These are phyloP conservation scores for Cercospora sp. DNA, from an alignment of 2,329 filamentous ascomycete species.

Conservation along the genomic window DNA sequence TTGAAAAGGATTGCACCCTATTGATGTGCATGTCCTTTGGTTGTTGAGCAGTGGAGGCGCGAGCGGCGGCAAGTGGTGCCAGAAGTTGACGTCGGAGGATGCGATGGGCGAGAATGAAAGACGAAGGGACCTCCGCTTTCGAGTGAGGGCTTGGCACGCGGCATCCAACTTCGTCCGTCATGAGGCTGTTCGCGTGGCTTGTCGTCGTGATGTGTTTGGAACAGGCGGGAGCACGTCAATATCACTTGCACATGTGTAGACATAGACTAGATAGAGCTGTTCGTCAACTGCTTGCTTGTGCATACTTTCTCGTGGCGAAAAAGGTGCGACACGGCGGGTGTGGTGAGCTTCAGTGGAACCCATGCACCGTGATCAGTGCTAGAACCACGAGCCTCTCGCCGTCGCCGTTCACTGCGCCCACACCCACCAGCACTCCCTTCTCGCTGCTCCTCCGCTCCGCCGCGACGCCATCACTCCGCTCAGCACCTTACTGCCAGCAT, in stretches of 20 bases:
- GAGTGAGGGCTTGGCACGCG: neutral
- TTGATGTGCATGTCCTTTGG: neutral
- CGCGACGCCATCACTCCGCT: constrained; percentile 10
- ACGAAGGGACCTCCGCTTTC: constrained; percentile 1
- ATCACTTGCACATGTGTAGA: neutral
- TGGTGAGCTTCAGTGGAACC: constrained; percentile 6
- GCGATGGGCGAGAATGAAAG: neutral
- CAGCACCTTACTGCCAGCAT: constrained; percentile 10
- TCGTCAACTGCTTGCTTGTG: neutral
- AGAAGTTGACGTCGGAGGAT: neutral
- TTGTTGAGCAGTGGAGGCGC: neutral
- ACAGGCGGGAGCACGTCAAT: neutral
- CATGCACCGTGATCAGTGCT: constrained; percentile 4
- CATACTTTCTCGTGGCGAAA: neutral
- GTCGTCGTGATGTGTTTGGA: neutral
- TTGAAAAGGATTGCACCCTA: neutral
- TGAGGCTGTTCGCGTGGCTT: constrained; percentile 1
- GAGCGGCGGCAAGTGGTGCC: neutral
- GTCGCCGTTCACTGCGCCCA: neutral
- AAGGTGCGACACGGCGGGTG: constrained; percentile 2
- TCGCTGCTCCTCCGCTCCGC: constrained; percentile 7
- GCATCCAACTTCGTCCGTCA: neutral
- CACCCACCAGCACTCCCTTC: neutral
- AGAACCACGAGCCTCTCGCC: neutral
- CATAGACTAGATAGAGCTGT: neutral